Percentiles rank a stretch among this genome's conserved stretches.
phyloP scores from a whole-genome alignment of 2,329 filamentous ascomycete genomes.

The Botrytis hyacinthi region DNA sequence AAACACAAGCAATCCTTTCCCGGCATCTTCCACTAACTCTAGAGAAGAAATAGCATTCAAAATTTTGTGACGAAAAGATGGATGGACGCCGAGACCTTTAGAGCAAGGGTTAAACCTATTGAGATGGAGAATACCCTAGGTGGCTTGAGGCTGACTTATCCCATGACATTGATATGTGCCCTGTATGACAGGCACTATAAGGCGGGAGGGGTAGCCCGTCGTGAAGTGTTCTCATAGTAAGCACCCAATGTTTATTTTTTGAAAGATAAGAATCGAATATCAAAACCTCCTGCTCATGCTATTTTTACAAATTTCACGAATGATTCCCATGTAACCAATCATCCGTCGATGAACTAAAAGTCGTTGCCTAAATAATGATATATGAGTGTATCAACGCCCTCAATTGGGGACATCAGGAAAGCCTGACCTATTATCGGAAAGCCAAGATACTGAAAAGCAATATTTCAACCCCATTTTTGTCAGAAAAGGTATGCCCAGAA shows the following conservation, averaged over 20 bases:
- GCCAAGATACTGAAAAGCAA: constrained; percentile 13
- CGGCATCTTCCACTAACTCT: not conserved
- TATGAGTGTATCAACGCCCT: not conserved
- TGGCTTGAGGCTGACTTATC: constrained; percentile 14
- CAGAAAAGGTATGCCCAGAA: constrained; percentile 4
- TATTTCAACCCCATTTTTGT: not conserved
- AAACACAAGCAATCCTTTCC: not conserved
- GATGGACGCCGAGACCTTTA: constrained; percentile 5
- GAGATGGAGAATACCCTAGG: not conserved
- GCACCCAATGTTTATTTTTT: not conserved
- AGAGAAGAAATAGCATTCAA: not conserved
- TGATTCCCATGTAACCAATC: not conserved
- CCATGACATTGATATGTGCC: too few relatives aligned
- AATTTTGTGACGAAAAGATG: too few relatives aligned
- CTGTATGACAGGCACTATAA: not conserved
- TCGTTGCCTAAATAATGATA: constrained; percentile 17
- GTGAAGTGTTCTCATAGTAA: not conserved
- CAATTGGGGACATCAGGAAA: not conserved
- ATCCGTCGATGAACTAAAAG: not conserved
- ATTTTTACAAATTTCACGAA: not conserved
- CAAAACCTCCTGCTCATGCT: not conserved
- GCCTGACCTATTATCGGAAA: not conserved
- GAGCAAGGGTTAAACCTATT: not conserved
- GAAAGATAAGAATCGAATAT: not conserved
- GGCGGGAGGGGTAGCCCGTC: not conserved